Evolutionary conservation across 345 rosid species (phyloP), one percentile per base, ranked within the genome.

Genomic region (Euclidium syriacum): DNA sequence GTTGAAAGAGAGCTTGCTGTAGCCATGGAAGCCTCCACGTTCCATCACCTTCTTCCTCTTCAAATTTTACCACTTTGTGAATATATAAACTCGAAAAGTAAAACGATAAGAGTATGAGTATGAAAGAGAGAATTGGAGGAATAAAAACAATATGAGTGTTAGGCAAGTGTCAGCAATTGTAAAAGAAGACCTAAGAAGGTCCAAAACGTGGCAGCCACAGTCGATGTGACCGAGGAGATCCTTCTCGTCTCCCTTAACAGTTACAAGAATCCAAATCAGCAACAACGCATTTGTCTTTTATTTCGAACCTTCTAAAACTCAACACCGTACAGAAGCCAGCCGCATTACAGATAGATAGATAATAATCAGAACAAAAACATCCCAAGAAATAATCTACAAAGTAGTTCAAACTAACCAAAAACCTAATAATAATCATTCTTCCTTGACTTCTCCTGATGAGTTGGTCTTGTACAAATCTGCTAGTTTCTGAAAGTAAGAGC

Each of bases 11-110:
- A 72, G 70, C 78, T 82, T 79, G 73, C 67, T 75, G 71, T 77
- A 84, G 71, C 90, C 85, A 71, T 80, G 90, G 68, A 80, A 86
- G 65, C 83, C 86, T 65, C 80, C 80, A 62, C 72, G 70, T 57
- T 78, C 86, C 89, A 84, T 78, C 89, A 84, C 77, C 35, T 70
- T 53, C 23, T 61, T 61, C 49, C 23, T 40, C 39, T 56, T 32
- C 53, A 46, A 38, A 35, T 40, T 39, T 11, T 34, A 33, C 34
- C 35, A 55, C 11, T 34, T 63, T 30, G 68, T 55, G 38, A 33
- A 38, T 23, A 33, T 35, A 47, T 19, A 30, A 22, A 46, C 66
- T 56, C 16, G 42, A 26, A 39, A 35, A 47, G 71, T n/a, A 47
- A 58, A 27, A 22, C 6, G n/a, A n/a, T 4, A 26, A 49, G 24